phyloP scores from a whole-genome alignment of 257 asterid genomes.

The Salvia splendens region DNA sequence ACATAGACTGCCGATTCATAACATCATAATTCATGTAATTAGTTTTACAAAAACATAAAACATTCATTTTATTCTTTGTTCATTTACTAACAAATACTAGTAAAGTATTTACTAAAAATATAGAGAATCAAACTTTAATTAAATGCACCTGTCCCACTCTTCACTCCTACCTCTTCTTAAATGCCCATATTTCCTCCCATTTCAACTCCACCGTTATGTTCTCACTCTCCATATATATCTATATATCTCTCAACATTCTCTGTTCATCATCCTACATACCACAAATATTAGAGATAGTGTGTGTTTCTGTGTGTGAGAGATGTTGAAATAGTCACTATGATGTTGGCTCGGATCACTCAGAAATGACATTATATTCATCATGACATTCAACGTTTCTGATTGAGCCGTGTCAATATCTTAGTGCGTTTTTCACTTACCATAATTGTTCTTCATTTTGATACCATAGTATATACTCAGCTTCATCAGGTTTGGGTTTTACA shows the following conservation, averaged over 20 bases:
- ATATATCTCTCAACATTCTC: conserved; percentile 12
- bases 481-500: conserved; percentile 8
- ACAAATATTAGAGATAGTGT: neutral
- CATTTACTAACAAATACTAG: no score
- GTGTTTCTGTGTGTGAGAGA: neutral
- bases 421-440: conserved; percentile 40
- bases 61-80: no score
- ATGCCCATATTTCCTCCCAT: conserved; percentile 24
- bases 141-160: conserved; percentile 35
- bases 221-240: conserved; percentile 3
- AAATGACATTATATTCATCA: neutral
- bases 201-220: conserved; percentile 23
- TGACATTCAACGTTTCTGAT: conserved; percentile 34
- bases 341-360: conserved; percentile 63
- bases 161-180: conserved; percentile 30
- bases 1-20: no score
- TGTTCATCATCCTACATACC: neutral
- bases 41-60: no score
- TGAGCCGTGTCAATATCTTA: conserved; percentile 79
- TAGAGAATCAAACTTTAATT: conserved; percentile 1
- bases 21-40: no score
- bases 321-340: conserved; percentile 47
- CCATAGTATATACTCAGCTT: neutral
- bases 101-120: neutral
- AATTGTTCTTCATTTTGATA: neutral